Conservation (phyloP, 495 filamentous ascomycete genomes). For the Evernia prunastri region DNA sequence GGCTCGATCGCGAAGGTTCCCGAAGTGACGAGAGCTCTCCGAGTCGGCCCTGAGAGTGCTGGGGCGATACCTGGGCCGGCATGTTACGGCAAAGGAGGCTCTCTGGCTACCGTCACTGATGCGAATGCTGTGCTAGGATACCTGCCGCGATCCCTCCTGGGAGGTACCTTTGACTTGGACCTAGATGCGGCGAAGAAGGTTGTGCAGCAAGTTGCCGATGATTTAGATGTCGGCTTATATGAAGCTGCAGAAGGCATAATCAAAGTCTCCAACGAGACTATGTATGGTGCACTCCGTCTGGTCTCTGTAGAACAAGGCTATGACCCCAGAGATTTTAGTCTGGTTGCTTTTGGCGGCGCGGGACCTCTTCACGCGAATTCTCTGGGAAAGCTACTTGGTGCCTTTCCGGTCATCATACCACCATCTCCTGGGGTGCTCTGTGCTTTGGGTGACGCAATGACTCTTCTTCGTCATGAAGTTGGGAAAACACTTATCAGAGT, state of each 20-base stretch:
- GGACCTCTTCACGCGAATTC: constrained; percentile 45
- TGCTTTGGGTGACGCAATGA: constrained; percentile 45
- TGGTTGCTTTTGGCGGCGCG: constrained; percentile 49
- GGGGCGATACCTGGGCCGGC: constrained; percentile 43
- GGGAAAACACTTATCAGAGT: constrained; percentile 39
- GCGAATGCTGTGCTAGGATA: constrained; percentile 47
- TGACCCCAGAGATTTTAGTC: constrained; percentile 46
- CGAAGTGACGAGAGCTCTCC: constrained; percentile 41
- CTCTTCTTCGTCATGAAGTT: constrained; percentile 41
- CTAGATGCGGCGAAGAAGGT: constrained; percentile 34
- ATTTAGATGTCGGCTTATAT: constrained; percentile 38
- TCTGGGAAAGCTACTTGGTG: constrained; percentile 42
- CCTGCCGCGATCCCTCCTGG: constrained; percentile 40
- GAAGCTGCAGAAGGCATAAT: constrained; percentile 45
- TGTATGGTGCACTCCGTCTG: constrained; percentile 45
- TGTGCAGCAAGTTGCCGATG: constrained; percentile 37
- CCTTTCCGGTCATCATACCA: constrained; percentile 47
- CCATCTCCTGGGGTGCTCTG: constrained; percentile 46
- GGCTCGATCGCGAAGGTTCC: constrained; percentile 43
- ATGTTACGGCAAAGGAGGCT: constrained; percentile 44
- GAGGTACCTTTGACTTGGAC: constrained; percentile 42
- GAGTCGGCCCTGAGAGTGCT: constrained; percentile 47
- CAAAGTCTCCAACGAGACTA: constrained; percentile 44
- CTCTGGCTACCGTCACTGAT: constrained; percentile 43
- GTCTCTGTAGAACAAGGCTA: constrained; percentile 49